Percentiles rank a stretch among this genome's conserved stretches.
phyloP scores from a whole-genome alignment of 2,329 filamentous ascomycete genomes.

The Claviceps fusiformis region DNA sequence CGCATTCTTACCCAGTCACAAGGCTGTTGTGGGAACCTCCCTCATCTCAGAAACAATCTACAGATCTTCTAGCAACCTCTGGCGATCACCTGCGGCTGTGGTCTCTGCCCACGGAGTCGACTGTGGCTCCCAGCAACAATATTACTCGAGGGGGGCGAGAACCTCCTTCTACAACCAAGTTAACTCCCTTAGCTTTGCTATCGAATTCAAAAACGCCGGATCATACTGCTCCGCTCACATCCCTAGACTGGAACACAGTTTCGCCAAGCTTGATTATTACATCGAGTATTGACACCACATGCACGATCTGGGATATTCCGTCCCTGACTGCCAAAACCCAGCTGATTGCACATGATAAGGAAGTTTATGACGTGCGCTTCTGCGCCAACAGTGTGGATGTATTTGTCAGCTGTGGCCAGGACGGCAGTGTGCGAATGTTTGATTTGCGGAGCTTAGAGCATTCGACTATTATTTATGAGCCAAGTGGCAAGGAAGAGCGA shows the following conservation, averaged over 20 bases:
- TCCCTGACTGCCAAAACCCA: constrained; percentile 96
- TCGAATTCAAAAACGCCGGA: constrained; percentile 98
- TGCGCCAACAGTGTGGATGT: constrained; percentile 98
- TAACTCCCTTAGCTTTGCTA: constrained; percentile 81
- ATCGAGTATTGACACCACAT: constrained; percentile 96
- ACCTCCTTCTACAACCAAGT: constrained; percentile 53
- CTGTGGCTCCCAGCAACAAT: constrained; percentile 46
- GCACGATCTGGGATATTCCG: constrained; percentile 98
- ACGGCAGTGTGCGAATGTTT: constrained; percentile 98
- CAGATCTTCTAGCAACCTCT: constrained; percentile 86
- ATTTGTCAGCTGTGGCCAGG: constrained; percentile 93
- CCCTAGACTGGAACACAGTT: constrained; percentile 94
- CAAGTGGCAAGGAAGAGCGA: constrained; percentile 70
- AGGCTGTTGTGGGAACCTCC: constrained; percentile 92
- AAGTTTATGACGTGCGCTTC: constrained; percentile 96
- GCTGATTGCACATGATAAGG: constrained; percentile 95
- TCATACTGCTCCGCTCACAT: constrained; percentile 91
- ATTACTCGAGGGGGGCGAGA: constrained; percentile 46
- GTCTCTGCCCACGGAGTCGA: constrained; percentile 68
- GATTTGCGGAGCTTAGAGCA: constrained; percentile 92
- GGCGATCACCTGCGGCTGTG: constrained; percentile 88
- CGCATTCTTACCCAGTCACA: constrained; percentile 94
- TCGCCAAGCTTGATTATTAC: constrained; percentile 97
- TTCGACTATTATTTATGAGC: constrained; percentile 98
- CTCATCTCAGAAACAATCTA: constrained; percentile 87